Evolutionary conservation across 1,284 basidiomycete species (phyloP).

Genomic region (Mycosarcoma mackinlayi): DNA sequence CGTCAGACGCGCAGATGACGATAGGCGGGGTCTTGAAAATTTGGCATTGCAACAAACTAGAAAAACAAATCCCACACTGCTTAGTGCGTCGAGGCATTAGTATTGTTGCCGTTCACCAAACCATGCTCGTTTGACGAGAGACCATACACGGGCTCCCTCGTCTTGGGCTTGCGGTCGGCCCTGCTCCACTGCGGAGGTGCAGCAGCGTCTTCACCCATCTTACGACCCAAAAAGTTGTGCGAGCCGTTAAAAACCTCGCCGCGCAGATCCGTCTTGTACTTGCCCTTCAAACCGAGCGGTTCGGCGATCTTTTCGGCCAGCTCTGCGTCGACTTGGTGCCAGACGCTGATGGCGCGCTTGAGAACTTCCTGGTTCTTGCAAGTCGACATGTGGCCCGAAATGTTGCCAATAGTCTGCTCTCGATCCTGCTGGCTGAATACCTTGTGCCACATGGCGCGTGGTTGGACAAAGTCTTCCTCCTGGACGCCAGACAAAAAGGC

Average conservation of each 20-base stretch:
- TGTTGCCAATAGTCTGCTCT: constrained; percentile 31
- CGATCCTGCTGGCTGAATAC: constrained; percentile 76
- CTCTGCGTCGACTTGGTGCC: constrained; percentile 50
- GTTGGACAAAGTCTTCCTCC: constrained; percentile 83
- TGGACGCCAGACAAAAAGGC: constrained; percentile 78
- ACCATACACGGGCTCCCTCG: constrained; percentile 26
- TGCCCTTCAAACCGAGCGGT: constrained; percentile 37
- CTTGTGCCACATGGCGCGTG: constrained; percentile 80
- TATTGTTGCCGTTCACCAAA: constrained; percentile 15
- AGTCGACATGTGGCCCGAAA: constrained; percentile 54
- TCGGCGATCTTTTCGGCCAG: constrained; percentile 51
- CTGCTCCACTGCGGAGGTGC: constrained; percentile 8
- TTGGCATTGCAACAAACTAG: too few relatives aligned
- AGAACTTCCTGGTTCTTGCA: constrained; percentile 37
- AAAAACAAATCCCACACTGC: too few relatives aligned
- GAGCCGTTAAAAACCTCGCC: constrained; percentile 46
- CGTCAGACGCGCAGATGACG: too few relatives aligned
- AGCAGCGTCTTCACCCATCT: constrained; percentile 17
- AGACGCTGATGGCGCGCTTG: constrained; percentile 44
- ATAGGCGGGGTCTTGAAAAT: too few relatives aligned
- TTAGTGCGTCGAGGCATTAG: constrained; percentile 11
- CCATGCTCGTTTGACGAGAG: constrained; percentile 17
- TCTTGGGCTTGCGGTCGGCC: constrained; percentile 20
- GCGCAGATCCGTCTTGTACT: constrained; percentile 46
- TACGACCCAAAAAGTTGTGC: constrained; percentile 50